These are phyloP conservation scores for Gomphus bonarii DNA, from an alignment of 1,284 basidiomycete genomes.

Conservation along the genomic window DNA sequence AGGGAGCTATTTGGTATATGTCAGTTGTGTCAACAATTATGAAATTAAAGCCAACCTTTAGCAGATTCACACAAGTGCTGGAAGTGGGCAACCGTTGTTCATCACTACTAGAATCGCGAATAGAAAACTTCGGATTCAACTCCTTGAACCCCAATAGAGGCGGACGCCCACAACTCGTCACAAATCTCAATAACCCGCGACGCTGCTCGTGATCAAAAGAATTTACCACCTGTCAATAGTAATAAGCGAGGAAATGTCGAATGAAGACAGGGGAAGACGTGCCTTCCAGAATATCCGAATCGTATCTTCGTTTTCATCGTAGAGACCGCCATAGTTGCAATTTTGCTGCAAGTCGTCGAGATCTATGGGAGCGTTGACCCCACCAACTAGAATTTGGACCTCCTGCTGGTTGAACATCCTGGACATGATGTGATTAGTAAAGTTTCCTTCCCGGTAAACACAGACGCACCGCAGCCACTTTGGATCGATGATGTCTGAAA, in stretches of 20 bases:
- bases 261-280: conserved; percentile 15
- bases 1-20: conserved; percentile 41
- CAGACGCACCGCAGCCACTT: conserved; percentile 74
- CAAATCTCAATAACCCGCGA: conserved; percentile 70
- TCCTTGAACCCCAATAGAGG: conserved; percentile 87
- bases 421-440: not conserved
- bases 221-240: conserved; percentile 50
- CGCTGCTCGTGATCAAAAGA: conserved; percentile 67
- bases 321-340: conserved; percentile 72
- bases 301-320: conserved; percentile 58
- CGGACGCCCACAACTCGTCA: conserved; percentile 84
- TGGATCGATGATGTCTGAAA: conserved; percentile 81
- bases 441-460: not conserved
- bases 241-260: conserved; percentile 7
- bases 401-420: conserved; percentile 96
- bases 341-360: conserved; percentile 67
- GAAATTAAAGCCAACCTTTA: conserved; percentile 45
- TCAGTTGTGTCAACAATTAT: not conserved
- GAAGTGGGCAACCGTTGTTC: conserved; percentile 68
- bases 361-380: conserved; percentile 75
- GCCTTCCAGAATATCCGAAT: conserved; percentile 74
- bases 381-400: conserved; percentile 76
- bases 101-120: conserved; percentile 69
- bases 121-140: conserved; percentile 76
- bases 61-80: conserved; percentile 79